These are phyloP conservation scores for Santalum album DNA, from an alignment of 164 flowering plant species.

Conservation along the genomic window DNA sequence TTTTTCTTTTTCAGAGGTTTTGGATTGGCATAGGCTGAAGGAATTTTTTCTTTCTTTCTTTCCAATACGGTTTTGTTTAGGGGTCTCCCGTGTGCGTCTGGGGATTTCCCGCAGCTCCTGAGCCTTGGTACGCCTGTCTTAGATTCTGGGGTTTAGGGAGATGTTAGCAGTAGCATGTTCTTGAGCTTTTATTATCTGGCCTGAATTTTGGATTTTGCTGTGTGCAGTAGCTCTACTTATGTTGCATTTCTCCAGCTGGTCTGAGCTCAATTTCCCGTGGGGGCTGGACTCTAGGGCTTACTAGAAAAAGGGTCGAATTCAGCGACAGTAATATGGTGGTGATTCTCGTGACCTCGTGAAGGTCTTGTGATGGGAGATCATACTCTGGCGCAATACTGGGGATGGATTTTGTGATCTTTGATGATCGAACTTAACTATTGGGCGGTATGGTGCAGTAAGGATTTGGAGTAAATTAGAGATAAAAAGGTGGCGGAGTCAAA, in stretches of 20 bases:
- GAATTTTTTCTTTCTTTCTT: not conserved
- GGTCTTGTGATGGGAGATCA: no score
- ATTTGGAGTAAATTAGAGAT: not conserved
- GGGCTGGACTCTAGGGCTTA: not conserved
- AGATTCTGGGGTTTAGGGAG: not conserved
- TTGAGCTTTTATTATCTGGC: not conserved
- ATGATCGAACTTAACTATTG: not conserved
- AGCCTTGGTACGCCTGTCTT: no score
- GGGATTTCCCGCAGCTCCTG: no score
- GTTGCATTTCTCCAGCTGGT: constrained; percentile 1
- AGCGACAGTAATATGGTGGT: no score
- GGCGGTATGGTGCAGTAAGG: constrained; percentile 9
- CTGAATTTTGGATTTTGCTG: not conserved
- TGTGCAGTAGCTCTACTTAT: no score
- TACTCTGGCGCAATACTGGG: no score
- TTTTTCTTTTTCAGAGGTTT: not conserved
- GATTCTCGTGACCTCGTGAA: no score
- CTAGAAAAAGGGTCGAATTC: not conserved
- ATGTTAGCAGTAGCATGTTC: not conserved
- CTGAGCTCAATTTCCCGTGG: not conserved
- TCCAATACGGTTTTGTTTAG: not conserved
- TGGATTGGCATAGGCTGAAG: not conserved
- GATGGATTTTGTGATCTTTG: no score
- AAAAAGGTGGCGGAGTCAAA: constrained; percentile 51
- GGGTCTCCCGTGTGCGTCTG: no score